phyloP scores from a whole-genome alignment of 768 basidiomycete species.

The Suillus variegatus region DNA sequence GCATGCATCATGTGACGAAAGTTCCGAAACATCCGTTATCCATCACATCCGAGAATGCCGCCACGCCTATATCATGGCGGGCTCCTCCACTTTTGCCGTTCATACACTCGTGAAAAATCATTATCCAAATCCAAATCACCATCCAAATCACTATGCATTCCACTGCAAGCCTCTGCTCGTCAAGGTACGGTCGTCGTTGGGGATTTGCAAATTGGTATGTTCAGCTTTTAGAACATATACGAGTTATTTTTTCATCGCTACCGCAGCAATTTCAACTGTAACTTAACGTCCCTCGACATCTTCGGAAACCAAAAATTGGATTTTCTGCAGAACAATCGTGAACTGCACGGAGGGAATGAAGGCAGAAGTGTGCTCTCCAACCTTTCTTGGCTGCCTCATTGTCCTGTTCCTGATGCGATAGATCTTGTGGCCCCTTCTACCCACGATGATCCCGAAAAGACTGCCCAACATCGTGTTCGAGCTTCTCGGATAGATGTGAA shows the following conservation, averaged over 20 bases:
- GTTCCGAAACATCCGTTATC: background rate
- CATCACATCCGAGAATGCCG: background rate
- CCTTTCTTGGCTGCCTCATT: conserved; percentile 78
- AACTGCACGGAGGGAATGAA: conserved; percentile 38
- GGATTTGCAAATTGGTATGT: conserved; percentile 97
- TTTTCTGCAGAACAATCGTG: conserved; percentile 62
- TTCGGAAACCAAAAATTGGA: conserved; percentile 96
- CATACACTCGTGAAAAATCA: background rate
- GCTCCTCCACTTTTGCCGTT: background rate
- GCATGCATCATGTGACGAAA: background rate
- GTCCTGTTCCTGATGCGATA: conserved; percentile 82
- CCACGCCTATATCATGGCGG: background rate
- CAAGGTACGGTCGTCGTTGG: conserved; percentile 96
- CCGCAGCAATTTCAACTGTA: conserved; percentile 91
- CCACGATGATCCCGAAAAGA: conserved; percentile 75
- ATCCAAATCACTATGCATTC: background rate
- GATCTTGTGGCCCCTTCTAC: conserved; percentile 64
- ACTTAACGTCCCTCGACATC: conserved; percentile 89
- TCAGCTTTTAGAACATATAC: background rate
- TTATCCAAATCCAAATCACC: background rate
- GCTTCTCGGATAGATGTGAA: conserved; percentile 87
- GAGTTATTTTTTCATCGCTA: conserved; percentile 4
- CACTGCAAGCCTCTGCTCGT: conserved; percentile 28
- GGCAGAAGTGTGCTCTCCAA: conserved; percentile 60
- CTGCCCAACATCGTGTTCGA: conserved; percentile 85